Conservation (phyloP, 1,284 basidiomycete genomes). For the Caloboletus inedulis region DNA sequence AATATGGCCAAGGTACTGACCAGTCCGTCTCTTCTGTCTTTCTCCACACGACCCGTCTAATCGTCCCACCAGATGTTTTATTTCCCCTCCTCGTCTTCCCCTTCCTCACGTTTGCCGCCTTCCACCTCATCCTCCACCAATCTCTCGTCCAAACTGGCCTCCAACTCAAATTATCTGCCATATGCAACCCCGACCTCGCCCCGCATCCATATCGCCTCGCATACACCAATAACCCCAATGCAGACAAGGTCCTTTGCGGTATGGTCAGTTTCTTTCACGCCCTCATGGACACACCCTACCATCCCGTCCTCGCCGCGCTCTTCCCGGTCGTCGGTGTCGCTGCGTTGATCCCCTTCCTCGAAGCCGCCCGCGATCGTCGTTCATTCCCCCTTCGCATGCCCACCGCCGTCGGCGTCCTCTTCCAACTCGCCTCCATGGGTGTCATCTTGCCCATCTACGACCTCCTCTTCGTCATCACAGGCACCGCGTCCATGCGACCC, state of each 20-base stretch:
- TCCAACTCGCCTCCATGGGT: constrained; percentile 38
- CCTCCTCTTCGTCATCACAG: constrained; percentile 39
- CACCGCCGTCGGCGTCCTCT: constrained; percentile 15
- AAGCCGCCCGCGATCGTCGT: constrained; percentile 21
- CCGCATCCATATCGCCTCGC: constrained; percentile 30
- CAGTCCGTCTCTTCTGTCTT: not conserved
- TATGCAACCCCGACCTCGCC: constrained; percentile 15
- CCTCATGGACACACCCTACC: constrained; percentile 28
- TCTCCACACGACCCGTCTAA: not conserved
- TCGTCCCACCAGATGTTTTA: constrained; percentile 2
- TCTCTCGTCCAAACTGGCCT: constrained; percentile 18
- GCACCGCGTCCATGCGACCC: constrained; percentile 19
- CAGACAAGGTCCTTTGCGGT: constrained; percentile 38
- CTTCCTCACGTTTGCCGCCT: constrained; percentile 10
- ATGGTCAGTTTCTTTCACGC: constrained; percentile 42
- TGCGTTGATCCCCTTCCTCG: constrained; percentile 19
- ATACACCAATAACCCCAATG: constrained; percentile 31
- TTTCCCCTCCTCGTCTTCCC: constrained; percentile 20
- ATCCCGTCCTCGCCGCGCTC: constrained; percentile 32
- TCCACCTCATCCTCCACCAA: constrained; percentile 15
- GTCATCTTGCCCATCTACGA: constrained; percentile 42
- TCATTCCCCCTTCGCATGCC: constrained; percentile 16
- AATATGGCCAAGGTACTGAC: constrained; percentile 5
- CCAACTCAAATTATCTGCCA: constrained; percentile 2
- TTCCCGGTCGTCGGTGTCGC: constrained; percentile 20